Conservation (phyloP, 108 stramenopile species). For the Fistulifera pelliculosa region DNA sequence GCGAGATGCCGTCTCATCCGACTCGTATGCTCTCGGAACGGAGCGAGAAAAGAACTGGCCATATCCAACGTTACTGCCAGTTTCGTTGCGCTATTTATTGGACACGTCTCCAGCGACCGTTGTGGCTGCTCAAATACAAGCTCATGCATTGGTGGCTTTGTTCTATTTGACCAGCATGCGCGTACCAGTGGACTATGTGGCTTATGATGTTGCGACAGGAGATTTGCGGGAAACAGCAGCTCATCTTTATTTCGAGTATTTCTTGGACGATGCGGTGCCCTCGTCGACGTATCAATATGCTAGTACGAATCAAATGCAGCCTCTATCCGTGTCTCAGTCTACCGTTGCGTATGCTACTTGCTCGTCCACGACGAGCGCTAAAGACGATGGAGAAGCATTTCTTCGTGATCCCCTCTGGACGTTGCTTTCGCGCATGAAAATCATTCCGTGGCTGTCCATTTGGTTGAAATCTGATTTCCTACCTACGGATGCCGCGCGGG, state of each 20-base stretch:
- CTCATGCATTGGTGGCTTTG: constrained; percentile 46
- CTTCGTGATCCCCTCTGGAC: constrained; percentile 79
- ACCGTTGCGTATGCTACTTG: constrained; percentile 53
- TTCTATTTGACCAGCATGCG: constrained; percentile 42
- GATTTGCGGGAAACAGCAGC: too few species aligned
- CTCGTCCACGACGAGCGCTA: constrained; percentile 68
- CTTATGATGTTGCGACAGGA: constrained; percentile 6
- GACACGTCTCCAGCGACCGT: too few species aligned
- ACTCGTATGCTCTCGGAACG: not conserved
- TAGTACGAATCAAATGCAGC: constrained; percentile 21
- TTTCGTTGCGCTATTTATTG: constrained; percentile 70
- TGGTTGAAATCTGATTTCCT: constrained; percentile 15
- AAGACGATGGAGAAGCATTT: constrained; percentile 67
- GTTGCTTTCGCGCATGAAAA: constrained; percentile 73
- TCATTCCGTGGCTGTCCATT: constrained; percentile 67
- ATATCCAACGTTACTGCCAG: constrained; percentile 55
- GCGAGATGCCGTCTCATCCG: not conserved
- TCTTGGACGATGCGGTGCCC: constrained; percentile 68
- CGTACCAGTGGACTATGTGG: constrained; percentile 54
- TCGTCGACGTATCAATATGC: constrained; percentile 40
- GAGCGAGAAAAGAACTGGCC: constrained; percentile 17
- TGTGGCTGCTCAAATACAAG: constrained; percentile 19
- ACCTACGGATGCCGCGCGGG: constrained; percentile 29
- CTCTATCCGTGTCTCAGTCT: constrained; percentile 6
- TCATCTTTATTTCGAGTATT: constrained; percentile 32